Evolutionary conservation across 257 asterid genomes (phyloP).

Genomic region (Jacaranda mimosifolia): DNA sequence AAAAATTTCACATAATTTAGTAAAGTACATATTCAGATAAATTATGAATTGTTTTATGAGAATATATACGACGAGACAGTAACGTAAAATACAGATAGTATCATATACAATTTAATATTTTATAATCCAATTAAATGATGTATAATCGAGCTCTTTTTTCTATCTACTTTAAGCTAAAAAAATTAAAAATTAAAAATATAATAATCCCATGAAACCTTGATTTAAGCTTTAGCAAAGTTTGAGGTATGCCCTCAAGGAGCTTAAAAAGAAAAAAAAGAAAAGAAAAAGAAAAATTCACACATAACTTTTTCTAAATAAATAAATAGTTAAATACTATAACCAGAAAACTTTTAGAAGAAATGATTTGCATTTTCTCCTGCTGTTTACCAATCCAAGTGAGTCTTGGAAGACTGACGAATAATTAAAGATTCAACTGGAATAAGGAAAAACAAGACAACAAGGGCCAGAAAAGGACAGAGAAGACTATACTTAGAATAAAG

Average conservation of each 20-base stretch:
- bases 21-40: too few species aligned
- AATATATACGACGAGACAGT: background rate
- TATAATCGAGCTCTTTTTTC: too few species aligned
- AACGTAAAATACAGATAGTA: background rate
- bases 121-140: too few species aligned
- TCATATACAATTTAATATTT: too few species aligned
- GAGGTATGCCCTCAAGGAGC: constrained; percentile 19
- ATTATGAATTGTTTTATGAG: background rate
- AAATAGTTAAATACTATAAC: constrained; percentile 26
- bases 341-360: constrained; percentile 46
- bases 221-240: constrained; percentile 23
- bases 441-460: constrained; percentile 54
- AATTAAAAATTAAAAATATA: background rate
- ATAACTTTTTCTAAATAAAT: constrained; percentile 8
- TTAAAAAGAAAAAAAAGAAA: background rate
- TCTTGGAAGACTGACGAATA: constrained; percentile 37
- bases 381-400: constrained; percentile 44
- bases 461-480: constrained; percentile 53
- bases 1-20: too few species aligned
- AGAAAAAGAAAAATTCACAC: background rate
- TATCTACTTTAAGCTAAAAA: constrained; percentile 13
- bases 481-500: constrained; percentile 28
- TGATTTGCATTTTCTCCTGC: constrained; percentile 51
- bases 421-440: constrained; percentile 38
- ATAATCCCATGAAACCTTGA: constrained; percentile 30